Conservation (phyloP, 2,329 filamentous ascomycete species). For the Gyromitra esculenta region DNA sequence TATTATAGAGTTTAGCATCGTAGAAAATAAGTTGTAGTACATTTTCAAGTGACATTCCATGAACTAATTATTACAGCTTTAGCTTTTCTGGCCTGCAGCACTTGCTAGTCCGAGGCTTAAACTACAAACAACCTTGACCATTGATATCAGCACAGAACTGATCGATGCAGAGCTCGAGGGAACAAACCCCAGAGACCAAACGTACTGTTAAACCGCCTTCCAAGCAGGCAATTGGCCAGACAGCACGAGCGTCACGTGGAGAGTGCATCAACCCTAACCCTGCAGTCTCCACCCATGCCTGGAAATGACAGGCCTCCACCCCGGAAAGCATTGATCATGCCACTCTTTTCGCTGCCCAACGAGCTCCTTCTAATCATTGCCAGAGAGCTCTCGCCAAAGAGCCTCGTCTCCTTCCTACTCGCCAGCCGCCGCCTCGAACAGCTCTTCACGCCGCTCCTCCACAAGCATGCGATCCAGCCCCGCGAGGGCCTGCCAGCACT, state of each 20-base stretch:
- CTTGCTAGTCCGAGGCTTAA: not conserved
- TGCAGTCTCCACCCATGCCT: not conserved
- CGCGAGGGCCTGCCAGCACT: conserved; percentile 14
- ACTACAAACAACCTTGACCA: not conserved
- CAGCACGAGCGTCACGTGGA: not conserved
- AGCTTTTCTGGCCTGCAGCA: not conserved
- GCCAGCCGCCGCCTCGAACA: not conserved
- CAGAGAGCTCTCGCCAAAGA: not conserved
- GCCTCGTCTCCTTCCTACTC: not conserved
- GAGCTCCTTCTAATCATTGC: not conserved
- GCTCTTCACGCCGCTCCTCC: conserved; percentile 5
- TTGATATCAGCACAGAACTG: not conserved
- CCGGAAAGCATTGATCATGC: not conserved
- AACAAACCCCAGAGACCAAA: too few species aligned
- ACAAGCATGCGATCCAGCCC: not conserved
- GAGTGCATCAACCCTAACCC: not conserved
- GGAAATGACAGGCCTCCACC: not conserved
- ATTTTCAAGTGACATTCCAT: not conserved
- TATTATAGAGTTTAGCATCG: not conserved
- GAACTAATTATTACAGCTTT: not conserved
- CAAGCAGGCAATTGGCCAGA: too few species aligned
- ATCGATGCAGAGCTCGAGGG: too few species aligned
- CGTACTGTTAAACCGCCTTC: too few species aligned
- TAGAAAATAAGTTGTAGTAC: too few species aligned
- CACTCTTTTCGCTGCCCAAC: conserved; percentile 4